Conservation (phyloP, 2,329 filamentous ascomycete species). For the Pleurostoma richardsiae region DNA sequence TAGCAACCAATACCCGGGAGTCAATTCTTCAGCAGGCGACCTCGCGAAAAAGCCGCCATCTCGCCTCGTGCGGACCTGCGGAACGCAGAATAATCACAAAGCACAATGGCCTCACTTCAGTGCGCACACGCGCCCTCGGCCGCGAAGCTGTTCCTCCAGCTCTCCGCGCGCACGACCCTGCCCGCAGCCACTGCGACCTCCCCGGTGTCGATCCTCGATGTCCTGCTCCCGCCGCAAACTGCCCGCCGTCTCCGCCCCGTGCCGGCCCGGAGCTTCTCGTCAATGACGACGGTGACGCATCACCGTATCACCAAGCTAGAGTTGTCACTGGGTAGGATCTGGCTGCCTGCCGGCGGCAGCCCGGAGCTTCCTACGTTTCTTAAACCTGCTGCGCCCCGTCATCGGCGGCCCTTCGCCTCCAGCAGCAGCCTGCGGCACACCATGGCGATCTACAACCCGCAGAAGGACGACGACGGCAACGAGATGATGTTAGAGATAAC, state of each 20-base stretch:
- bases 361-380: too few species aligned
- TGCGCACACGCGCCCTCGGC: constrained; percentile 15
- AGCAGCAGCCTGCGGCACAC: constrained; percentile 34
- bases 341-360: too few species aligned
- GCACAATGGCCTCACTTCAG: constrained; percentile 1
- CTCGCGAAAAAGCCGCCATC: too few species aligned
- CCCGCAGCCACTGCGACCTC: constrained; percentile 11
- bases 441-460: constrained; percentile 61
- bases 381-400: too few species aligned
- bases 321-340: too few species aligned
- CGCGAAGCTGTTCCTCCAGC: constrained; percentile 24
- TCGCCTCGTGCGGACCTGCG: too few species aligned
- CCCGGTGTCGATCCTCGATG: constrained; percentile 28
- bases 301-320: too few species aligned
- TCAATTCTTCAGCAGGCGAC: too few species aligned
- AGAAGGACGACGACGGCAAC: constrained; percentile 77
- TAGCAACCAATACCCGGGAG: neutral
- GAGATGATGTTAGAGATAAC: constrained; percentile 81
- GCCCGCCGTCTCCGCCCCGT: neutral
- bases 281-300: too few species aligned
- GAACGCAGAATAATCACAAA: neutral
- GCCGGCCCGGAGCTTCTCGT: neutral
- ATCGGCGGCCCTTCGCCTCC: constrained; percentile 25
- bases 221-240: constrained; percentile 29
- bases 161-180: constrained; percentile 13